Percentiles rank a stretch among this genome's conserved stretches.
These are phyloP conservation scores for Ophiocordyceps sinensis DNA, from an alignment of 2,329 filamentous ascomycete genomes.

Conservation along the genomic window DNA sequence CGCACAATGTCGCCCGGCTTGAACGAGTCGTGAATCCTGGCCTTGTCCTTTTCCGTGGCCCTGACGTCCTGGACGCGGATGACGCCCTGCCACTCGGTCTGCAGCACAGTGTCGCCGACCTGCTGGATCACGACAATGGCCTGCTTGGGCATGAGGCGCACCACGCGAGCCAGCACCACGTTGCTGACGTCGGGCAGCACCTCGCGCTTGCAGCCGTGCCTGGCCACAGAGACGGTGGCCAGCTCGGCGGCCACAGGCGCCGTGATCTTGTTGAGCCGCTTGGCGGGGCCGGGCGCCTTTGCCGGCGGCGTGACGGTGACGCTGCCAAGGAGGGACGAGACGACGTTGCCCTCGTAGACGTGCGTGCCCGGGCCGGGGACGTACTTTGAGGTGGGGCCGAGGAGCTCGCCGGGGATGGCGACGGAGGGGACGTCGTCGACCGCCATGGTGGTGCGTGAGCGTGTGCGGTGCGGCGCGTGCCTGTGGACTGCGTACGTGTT, in stretches of 20 bases:
- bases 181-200: conserved; percentile 71
- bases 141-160: conserved; percentile 72
- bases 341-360: conserved; percentile 58
- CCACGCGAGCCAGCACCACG: conserved; percentile 70
- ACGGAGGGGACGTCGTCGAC: conserved; percentile 29
- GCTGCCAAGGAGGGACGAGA: conserved; percentile 68
- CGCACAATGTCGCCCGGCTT: conserved; percentile 84
- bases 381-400: conserved; percentile 55
- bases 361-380: conserved; percentile 72
- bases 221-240: conserved; percentile 41
- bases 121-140: conserved; percentile 77
- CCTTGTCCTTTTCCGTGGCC: conserved; percentile 89
- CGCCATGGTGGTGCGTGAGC: conserved; percentile 14
- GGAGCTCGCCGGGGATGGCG: conserved; percentile 67
- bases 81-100: conserved; percentile 72
- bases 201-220: conserved; percentile 41
- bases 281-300: conserved; percentile 34
- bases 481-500: background rate
- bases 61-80: conserved; percentile 84
- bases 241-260: conserved; percentile 27
- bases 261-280: conserved; percentile 44
- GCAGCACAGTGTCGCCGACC: conserved; percentile 56
- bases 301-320: conserved; percentile 39
- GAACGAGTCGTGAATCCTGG: conserved; percentile 83
- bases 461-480: too few species aligned